These are phyloP conservation scores for Blastocystis sp. DNA, from an alignment of 352 stramenopile species.

Conservation along the genomic window DNA sequence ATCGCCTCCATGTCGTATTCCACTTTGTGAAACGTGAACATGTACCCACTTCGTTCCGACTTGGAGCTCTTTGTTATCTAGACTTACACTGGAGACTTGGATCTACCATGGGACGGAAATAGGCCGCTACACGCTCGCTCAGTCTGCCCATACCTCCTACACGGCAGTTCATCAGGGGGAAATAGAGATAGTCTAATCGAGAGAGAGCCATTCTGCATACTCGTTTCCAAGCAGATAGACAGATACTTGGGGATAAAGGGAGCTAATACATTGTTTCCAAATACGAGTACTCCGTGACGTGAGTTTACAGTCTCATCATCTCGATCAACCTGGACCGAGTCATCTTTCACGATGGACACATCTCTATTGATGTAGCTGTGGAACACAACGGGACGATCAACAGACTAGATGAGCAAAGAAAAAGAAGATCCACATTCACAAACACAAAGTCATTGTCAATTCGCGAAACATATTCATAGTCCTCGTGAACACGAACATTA, in stretches of 20 bases:
- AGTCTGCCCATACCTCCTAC: not conserved
- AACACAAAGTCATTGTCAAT: slow-evolving; percentile 30
- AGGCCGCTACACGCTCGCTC: not conserved
- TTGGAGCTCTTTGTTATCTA: not conserved
- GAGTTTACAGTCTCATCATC: not conserved
- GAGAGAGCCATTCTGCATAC: not conserved
- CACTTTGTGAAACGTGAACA: not conserved
- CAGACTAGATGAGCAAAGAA: not conserved
- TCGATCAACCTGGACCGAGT: not conserved
- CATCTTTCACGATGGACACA: not conserved
- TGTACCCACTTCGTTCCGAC: slow-evolving; percentile 22
- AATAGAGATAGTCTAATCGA: not conserved
- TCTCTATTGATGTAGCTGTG: slow-evolving; percentile 1
- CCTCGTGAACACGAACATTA: not conserved
- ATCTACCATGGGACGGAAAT: not conserved
- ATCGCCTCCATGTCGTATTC: slow-evolving; percentile 24
- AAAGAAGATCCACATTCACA: not conserved
- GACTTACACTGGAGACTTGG: not conserved
- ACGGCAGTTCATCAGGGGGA: not conserved
- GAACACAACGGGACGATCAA: not conserved
- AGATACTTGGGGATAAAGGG: slow-evolving; percentile 38
- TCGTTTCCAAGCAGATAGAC: not conserved
- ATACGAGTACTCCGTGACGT: not conserved
- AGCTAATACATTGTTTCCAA: not conserved
- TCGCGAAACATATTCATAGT: slow-evolving; percentile 8